A percentile compares a stretch with the other conserved stretches of the same genome.
These are phyloP conservation scores for Nitzschia inconspicua DNA, from an alignment of 108 stramenopile genomes.

Conservation along the genomic window DNA sequence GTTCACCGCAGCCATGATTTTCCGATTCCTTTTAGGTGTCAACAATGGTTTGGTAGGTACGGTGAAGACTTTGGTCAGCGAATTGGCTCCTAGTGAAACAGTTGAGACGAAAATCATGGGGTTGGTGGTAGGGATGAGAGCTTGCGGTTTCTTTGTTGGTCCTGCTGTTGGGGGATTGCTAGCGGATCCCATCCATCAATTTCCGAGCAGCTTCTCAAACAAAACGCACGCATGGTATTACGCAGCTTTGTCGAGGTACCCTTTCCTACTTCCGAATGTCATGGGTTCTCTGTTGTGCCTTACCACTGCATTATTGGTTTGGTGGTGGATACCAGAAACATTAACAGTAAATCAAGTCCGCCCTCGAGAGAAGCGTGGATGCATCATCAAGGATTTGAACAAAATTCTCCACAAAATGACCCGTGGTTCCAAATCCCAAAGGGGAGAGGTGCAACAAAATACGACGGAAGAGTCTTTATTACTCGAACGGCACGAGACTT, in stretches of 20 bases:
- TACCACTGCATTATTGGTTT: conserved; percentile 20
- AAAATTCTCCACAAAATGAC: not conserved
- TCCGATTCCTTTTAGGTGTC: conserved; percentile 39
- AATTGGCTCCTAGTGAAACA: conserved; percentile 40
- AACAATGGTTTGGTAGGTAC: conserved; percentile 59
- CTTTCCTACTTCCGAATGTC: conserved; percentile 63
- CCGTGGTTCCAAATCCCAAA: not conserved
- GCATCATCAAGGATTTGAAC: conserved; percentile 1
- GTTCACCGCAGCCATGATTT: conserved; percentile 41
- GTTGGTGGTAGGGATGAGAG: conserved; percentile 50
- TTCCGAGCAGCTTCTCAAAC: conserved; percentile 21
- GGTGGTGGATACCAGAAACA: conserved; percentile 48
- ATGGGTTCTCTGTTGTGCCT: conserved; percentile 42
- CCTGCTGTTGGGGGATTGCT: conserved; percentile 60
- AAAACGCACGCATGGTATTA: conserved; percentile 22
- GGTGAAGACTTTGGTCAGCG: conserved; percentile 53
- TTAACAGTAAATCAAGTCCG: conserved; percentile 24
- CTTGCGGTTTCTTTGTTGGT: conserved; percentile 52
- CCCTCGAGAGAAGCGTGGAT: not conserved
- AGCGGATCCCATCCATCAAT: conserved; percentile 52
- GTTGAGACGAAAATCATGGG: conserved; percentile 51
- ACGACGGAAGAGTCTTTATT: not conserved
- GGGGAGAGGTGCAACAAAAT: not conserved
- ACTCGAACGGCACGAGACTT: not conserved
- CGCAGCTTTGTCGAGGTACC: conserved; percentile 30